Conservation (phyloP, 345 rosid species). For the Camelina hispida region DNA sequence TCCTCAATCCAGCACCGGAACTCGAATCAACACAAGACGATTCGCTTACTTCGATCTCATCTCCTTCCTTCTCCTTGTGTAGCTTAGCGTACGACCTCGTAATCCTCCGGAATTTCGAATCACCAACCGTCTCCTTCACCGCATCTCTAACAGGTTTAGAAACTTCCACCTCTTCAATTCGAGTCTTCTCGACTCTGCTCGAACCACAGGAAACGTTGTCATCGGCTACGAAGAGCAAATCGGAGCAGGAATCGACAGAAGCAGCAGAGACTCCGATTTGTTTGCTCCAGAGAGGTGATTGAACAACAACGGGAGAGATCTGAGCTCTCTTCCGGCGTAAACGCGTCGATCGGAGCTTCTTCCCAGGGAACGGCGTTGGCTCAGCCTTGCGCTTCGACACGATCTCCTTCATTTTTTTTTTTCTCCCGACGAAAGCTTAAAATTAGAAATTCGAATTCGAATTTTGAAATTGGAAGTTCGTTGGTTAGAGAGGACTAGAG, state of each 20-base stretch:
- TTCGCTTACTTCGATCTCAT: conserved; percentile 59
- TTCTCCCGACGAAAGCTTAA: conserved; percentile 16
- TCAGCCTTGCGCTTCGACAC: conserved; percentile 44
- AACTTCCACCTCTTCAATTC: conserved; percentile 42
- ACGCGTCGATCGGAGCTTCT: conserved; percentile 62
- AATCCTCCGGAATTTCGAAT: conserved; percentile 50
- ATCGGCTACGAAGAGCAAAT: conserved; percentile 46
- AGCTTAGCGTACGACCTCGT: conserved; percentile 56
- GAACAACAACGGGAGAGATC: conserved; percentile 46
- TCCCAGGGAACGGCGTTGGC: conserved; percentile 39
- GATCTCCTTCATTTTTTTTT: conserved; percentile 42
- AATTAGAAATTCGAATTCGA: conserved; percentile 40
- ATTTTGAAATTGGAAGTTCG: conserved; percentile 38
- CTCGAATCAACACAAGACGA: conserved; percentile 59
- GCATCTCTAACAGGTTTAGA: conserved; percentile 35
- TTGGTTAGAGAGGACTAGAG: conserved; percentile 32
- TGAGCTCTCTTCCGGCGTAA: conserved; percentile 55
- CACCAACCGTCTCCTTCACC: conserved; percentile 36
- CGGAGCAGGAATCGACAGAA: conserved; percentile 50
- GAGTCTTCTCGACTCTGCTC: conserved; percentile 54
- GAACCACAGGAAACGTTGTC: conserved; percentile 56
- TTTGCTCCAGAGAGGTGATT: conserved; percentile 21
- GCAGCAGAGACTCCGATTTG: conserved; percentile 39
- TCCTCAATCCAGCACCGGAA: conserved; percentile 42
- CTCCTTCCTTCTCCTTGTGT: conserved; percentile 44